phyloP scores from a whole-genome alignment of 306 rosid genomes.

The Fragaria vesca region DNA sequence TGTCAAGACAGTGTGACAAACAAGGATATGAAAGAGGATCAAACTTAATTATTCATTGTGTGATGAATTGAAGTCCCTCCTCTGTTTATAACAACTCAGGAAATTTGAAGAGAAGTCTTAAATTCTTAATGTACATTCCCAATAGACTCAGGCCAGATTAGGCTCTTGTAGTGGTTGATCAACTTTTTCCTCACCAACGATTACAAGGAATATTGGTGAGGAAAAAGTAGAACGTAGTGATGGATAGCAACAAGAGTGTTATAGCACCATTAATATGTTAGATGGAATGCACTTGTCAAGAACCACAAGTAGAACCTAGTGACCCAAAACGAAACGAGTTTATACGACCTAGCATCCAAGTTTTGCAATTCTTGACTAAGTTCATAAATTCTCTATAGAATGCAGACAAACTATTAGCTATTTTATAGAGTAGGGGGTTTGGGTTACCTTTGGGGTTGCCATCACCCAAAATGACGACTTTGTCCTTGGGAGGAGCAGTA shows the following conservation, averaged over 20 bases:
- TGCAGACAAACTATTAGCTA: neutral
- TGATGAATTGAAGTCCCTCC: neutral
- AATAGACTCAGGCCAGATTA: no score
- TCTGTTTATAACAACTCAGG: neutral
- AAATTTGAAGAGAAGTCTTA: no score
- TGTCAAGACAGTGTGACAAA: neutral
- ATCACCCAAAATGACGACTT: constrained; percentile 38
- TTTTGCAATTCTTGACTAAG: neutral
- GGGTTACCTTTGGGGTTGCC: constrained; percentile 40
- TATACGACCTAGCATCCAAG: neutral
- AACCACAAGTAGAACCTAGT: neutral
- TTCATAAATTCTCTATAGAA: neutral
- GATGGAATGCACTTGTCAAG: neutral
- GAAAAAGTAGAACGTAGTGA: no score
- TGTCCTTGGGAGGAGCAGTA: constrained; percentile 39
- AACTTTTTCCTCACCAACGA: neutral
- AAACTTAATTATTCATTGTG: neutral
- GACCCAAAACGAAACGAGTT: neutral
- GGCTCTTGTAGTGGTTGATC: no score
- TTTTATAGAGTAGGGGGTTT: neutral
- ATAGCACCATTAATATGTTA: no score
- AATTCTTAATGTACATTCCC: no score
- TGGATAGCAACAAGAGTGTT: no score
- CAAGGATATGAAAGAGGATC: neutral
- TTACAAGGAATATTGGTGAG: neutral